Conservation (phyloP, 2,329 filamentous ascomycete species). For the Aspergillus sp. region DNA sequence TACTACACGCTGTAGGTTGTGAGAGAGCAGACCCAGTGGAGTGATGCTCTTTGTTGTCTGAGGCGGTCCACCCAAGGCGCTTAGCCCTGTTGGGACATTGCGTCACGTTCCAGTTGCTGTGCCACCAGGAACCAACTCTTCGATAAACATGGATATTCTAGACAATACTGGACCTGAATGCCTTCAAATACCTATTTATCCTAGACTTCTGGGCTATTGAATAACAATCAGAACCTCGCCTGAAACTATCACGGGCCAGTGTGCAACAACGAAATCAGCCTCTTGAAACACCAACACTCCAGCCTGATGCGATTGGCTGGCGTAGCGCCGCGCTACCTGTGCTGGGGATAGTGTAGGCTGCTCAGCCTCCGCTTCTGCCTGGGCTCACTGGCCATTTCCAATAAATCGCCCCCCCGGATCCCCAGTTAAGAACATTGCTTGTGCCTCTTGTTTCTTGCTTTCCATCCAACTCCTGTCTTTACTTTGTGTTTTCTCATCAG, state of each 20-base stretch:
- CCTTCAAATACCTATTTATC: too few species aligned
- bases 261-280: not conserved
- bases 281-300: not conserved
- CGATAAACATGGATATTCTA: too few species aligned
- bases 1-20: constrained; percentile 13
- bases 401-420: too few species aligned
- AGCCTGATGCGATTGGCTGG: not conserved
- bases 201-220: too few species aligned
- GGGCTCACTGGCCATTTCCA: not conserved
- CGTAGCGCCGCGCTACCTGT: too few species aligned
- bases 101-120: not conserved
- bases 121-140: too few species aligned
- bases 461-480: constrained; percentile 5
- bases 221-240: too few species aligned
- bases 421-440: not conserved
- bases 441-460: not conserved
- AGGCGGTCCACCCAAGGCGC: not conserved
- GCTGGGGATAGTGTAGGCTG: not conserved
- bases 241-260: not conserved
- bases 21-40: not conserved
- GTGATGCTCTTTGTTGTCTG: not conserved
- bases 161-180: too few species aligned
- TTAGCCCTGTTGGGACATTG: not conserved
- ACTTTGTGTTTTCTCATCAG: not conserved
- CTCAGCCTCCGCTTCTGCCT: constrained; percentile 9